Evolutionary conservation across 1,284 basidiomycete genomes (phyloP), one percentile per base, ranked within the genome.

Genomic region (Marasmius fiardii): DNA sequence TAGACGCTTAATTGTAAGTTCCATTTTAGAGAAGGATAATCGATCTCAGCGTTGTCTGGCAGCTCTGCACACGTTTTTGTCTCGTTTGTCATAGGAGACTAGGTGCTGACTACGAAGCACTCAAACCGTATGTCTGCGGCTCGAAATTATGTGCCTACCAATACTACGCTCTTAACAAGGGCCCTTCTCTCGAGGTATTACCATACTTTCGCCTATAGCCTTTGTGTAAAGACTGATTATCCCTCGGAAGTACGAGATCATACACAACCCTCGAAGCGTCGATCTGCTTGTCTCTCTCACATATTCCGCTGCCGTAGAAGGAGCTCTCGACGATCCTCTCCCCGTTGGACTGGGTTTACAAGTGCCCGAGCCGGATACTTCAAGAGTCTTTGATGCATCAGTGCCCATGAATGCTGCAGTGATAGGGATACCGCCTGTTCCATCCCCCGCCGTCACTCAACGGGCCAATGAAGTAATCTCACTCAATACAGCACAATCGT

Each of bases 71-170:
- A 0, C 74, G 78, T 21, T 85, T 79, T 62, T 87, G 85, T 60
- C 71, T 84, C 12, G 80, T 86, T 7, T 87, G 85, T 64, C 83
- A 86, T 57, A 77, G 80, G 59, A 78, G 74, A 55, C 74, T 86
- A 33, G 61, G 71, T 10, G 72, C 70, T 2, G 72, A 78, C 45
- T 80, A 76, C 56, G 82, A 83, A 58, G 80, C 79, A 0, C 76
- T 87, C 55, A 85, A 86, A 64, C 85, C 85, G 4, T 86, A 86
- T 61, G 83, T 86, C 14, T 87, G 85, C 63, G 73, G 78, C 56
- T 75, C 74, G 12, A 78, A 76, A 56, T 71, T 87, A 2, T 87
- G 85, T 64, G 71, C 78, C 2, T 86, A 84, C 62, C 84, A 84
- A 60, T 87, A 84, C 60, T 86, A 85, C 62, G 71, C 76, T 10